Evolutionary conservation across 257 asterid species (phyloP).

Genomic region (Nemophila menziesii): DNA sequence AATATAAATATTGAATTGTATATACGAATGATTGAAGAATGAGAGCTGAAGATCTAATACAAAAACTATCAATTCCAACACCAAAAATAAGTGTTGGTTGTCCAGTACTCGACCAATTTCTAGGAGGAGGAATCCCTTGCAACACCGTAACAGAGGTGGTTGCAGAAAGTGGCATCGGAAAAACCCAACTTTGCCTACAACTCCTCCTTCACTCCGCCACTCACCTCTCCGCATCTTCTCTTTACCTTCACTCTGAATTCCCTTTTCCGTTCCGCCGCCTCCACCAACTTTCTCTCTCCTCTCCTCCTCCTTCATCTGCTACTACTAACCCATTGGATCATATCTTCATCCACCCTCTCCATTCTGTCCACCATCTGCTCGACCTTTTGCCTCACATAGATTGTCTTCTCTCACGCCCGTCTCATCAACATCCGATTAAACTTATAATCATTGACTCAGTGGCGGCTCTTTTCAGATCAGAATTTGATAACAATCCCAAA

Average conservation of each 20-base stretch:
- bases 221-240: constrained; percentile 71
- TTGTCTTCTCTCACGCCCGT: constrained; percentile 13
- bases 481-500: constrained; percentile 49
- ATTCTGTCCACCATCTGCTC: constrained; percentile 77
- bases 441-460: constrained; percentile 71
- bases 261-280: constrained; percentile 84
- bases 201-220: constrained; percentile 65
- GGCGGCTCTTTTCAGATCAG: constrained; percentile 77
- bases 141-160: constrained; percentile 69
- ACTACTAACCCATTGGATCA: constrained; percentile 40
- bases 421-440: constrained; percentile 30
- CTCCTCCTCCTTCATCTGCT: constrained; percentile 25
- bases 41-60: constrained; percentile 56
- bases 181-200: constrained; percentile 83
- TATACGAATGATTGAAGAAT: constrained; percentile 7
- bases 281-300: constrained; percentile 38
- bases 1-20: not conserved
- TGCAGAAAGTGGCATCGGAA: constrained; percentile 89
- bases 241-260: constrained; percentile 79
- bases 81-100: constrained; percentile 54
- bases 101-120: constrained; percentile 52
- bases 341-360: constrained; percentile 47
- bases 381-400: constrained; percentile 68
- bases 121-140: constrained; percentile 80
- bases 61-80: constrained; percentile 26